phyloP scores from a whole-genome alignment of 345 rosid species.

The Hypericum androsaemum region DNA sequence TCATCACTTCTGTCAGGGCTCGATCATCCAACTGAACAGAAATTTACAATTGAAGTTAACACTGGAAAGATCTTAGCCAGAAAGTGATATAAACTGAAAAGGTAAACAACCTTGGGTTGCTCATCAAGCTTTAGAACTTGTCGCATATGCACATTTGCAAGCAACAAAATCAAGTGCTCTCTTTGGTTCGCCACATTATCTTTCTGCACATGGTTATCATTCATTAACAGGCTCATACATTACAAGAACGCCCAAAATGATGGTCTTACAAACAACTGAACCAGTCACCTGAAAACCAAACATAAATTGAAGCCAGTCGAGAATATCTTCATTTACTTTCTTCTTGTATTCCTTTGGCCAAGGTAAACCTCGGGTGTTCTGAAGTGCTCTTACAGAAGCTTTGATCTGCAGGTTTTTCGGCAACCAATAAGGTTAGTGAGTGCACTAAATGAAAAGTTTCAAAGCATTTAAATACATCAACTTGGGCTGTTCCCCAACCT shows the following conservation, averaged over 20 bases:
- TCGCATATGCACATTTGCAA: constrained; percentile 50
- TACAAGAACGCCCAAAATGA: background rate
- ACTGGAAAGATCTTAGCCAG: too few relatives aligned
- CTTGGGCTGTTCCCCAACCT: background rate
- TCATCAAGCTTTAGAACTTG: constrained; percentile 43
- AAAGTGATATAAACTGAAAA: constrained; percentile 5
- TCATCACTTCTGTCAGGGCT: constrained; percentile 48
- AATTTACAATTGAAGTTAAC: background rate
- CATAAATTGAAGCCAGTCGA: constrained; percentile 57
- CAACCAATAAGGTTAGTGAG: background rate
- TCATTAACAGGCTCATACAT: background rate
- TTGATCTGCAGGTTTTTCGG: constrained; percentile 19
- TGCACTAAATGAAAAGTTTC: background rate
- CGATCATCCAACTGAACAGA: constrained; percentile 44
- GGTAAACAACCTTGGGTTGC: constrained; percentile 38
- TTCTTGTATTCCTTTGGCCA: constrained; percentile 38
- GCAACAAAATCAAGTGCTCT: constrained; percentile 53
- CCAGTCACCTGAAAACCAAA: constrained; percentile 54
- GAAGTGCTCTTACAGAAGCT: constrained; percentile 36
- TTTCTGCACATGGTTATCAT: constrained; percentile 22
- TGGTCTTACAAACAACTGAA: background rate
- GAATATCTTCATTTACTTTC: constrained; percentile 42
- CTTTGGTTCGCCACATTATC: constrained; percentile 53
- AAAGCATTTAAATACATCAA: too few relatives aligned
- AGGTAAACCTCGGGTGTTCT: constrained; percentile 38